Evolutionary conservation across 2,329 filamentous ascomycete species (phyloP), one percentile per base, ranked within the genome.

Genomic region (Penicillium psychrosexuale): DNA sequence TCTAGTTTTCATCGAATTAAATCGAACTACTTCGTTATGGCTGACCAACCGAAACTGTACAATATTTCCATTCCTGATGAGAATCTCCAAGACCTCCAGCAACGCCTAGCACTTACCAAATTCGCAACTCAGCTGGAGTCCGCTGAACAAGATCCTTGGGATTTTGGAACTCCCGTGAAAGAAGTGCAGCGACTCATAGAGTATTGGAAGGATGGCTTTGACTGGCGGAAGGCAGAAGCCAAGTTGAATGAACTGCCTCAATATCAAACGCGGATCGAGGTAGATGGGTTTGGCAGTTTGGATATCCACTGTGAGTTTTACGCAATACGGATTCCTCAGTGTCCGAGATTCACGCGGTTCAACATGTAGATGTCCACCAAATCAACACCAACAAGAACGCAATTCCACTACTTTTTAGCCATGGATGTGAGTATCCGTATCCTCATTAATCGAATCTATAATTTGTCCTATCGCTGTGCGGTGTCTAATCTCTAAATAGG

Each of bases 331-430:
- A 39, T 24, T n/a, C 30, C 22, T 7, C 19, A 27, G 5, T 2
- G 12, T 11, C 15, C 2, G 9, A 11, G 42, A 15, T 30, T 34
- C 8, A 57, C 19, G 2, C 3, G 12, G 22, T 33, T n/a, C 8
- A 17, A 24, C 4, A 28, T 27, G 11, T 11, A 65, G 63, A 86
- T 66, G 68, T 89, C 1, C 83, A 88, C 65, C 77, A 86, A 60
- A 75, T 70, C 49, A 84, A 80, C 61, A 64, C 71, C 1, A 73
- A 73, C 1, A 62, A 77, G 3, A 75, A 76, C n/a, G 84, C 84
- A 1, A 82, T 90, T 40, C 87, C 87, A 0, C 65, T 90, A n/a
- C 69, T 90, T 1, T 89, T 90, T 66, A 76, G 78, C 15, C 86
- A 89, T 65, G 85, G 86, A 28, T 89, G 79, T 77, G 68, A 47